Base-by-base conservation (phyloP, 1,284 basidiomycete genomes). In the Puccinia brachypodii region DNA sequence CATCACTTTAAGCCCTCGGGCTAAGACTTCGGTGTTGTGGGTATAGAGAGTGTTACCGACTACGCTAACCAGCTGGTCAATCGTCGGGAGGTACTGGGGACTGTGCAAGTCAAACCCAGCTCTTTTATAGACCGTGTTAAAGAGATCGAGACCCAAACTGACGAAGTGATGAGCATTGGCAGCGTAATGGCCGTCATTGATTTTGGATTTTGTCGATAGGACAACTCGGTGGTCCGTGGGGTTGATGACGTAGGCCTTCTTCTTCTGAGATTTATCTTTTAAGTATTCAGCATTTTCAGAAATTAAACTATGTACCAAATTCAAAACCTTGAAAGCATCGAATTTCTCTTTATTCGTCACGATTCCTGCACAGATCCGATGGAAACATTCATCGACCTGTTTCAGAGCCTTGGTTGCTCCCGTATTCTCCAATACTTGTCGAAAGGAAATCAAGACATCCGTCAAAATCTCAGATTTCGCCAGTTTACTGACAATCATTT, bases 1-100 rank as follows among this genome's bases (percentile, higher is more conserved):
- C 0, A 92, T 91, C 0, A 93, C 92, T 85, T 93, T 94, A 83
- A 99, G 88, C 9, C 92, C 93, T 0, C 93, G 89, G 13, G 90
- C 88, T n/a, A 98, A 88, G 19, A 99, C 93, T 19, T 91, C 89
- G 8, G 92, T 90, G 74, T 92, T 92, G 50, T 90, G 91, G 6
- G 96, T 93, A 86, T 98, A 98, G 0, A 99, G 90, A 0, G 94
- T 93, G 86, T 99, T 96, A 47, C 96, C 97, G 72, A 98, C 92
- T 14, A 92, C 90, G 50, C 91, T 89, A 25, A 98, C 92, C 88
- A 98, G 92, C 0, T 94, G 91, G 79, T 96, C 94, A 31, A 99
- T 89, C 60, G 94, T 92, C 14, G 92, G 88, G 72, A 96, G 89
- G 69, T 93, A 89, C 33, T 90, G 88, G 3, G 89, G 84, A 84